A percentile compares a stretch with the other conserved stretches of the same genome.
These are phyloP conservation scores for Candida endomychidarum DNA, from an alignment of 805 yeast genomes.

Conservation along the genomic window DNA sequence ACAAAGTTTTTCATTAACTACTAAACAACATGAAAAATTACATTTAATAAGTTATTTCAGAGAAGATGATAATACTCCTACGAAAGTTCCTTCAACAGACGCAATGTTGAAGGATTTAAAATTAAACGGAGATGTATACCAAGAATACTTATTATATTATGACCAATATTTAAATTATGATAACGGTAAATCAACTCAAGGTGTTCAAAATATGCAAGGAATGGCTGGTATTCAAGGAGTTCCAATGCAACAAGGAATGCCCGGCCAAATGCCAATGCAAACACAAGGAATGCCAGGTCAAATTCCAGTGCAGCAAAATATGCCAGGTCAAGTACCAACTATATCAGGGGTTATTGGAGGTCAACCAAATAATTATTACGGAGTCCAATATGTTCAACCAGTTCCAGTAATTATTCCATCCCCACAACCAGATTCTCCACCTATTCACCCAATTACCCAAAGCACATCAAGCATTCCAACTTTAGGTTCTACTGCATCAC, in stretches of 20 bases:
- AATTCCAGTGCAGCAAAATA: no score
- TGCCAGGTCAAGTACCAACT: neutral
- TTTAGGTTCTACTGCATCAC: neutral
- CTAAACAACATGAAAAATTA: slow-evolving; percentile 51
- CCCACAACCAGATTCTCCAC: slow-evolving; percentile 8
- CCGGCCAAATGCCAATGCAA: neutral
- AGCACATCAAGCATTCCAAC: neutral
- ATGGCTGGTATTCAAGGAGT: neutral
- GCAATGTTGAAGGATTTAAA: slow-evolving; percentile 22
- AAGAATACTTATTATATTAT: slow-evolving; percentile 20
- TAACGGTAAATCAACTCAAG: neutral
- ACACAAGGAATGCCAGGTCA: neutral
- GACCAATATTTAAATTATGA: slow-evolving; percentile 14
- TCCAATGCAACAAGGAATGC: neutral
- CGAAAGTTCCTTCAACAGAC: slow-evolving; percentile 24
- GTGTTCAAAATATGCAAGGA: no score
- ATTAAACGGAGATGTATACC: slow-evolving; percentile 23
- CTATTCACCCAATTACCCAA: neutral
- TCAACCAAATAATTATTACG: neutral
- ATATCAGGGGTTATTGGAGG: neutral
- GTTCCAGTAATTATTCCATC: slow-evolving; percentile 3
- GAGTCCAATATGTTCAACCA: slow-evolving; percentile 4
- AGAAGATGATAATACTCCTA: slow-evolving; percentile 8
- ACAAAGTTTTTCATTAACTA: slow-evolving; percentile 60
- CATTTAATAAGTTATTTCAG: slow-evolving; percentile 59